phyloP scores from a whole-genome alignment of 2,329 filamentous ascomycete species.

The Cladosporium sphaerospermum region DNA sequence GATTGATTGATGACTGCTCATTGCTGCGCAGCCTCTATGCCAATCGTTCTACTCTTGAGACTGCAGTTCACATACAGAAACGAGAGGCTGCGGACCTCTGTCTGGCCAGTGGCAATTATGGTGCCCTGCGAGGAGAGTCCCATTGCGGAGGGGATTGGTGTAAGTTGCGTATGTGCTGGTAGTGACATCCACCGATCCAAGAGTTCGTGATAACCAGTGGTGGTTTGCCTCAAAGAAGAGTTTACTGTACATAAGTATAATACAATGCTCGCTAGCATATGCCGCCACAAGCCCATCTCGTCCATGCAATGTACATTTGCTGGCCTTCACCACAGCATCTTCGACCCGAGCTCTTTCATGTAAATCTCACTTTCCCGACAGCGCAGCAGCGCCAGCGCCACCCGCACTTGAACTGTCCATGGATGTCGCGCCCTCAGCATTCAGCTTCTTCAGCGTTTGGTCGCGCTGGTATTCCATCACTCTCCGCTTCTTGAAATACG shows the following conservation, averaged over 20 bases:
- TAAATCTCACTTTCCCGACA: slow-evolving; percentile 12
- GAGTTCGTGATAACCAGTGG: no score
- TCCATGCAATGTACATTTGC: not conserved
- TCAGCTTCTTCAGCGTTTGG: slow-evolving; percentile 66
- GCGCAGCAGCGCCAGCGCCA: slow-evolving; percentile 12
- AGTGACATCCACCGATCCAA: no score
- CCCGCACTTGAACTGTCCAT: slow-evolving; percentile 12
- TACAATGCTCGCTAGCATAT: not conserved
- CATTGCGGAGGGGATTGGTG: no score
- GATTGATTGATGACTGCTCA: no score
- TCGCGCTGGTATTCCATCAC: slow-evolving; percentile 88
- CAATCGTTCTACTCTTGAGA: no score
- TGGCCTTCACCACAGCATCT: not conserved
- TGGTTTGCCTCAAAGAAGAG: no score
- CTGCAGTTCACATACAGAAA: no score
- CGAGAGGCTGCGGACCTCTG: no score
- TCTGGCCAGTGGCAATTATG: no score
- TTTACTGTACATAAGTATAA: not conserved
- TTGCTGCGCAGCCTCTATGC: no score
- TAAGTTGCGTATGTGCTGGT: no score
- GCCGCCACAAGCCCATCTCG: not conserved
- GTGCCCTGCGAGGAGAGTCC: no score
- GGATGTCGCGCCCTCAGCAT: slow-evolving; percentile 37
- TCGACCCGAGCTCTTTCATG: not conserved
- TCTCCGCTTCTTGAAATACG: slow-evolving; percentile 95